Evolutionary conservation across 805 yeast species (phyloP).

Genomic region (Saccharomycopsis sp.): DNA sequence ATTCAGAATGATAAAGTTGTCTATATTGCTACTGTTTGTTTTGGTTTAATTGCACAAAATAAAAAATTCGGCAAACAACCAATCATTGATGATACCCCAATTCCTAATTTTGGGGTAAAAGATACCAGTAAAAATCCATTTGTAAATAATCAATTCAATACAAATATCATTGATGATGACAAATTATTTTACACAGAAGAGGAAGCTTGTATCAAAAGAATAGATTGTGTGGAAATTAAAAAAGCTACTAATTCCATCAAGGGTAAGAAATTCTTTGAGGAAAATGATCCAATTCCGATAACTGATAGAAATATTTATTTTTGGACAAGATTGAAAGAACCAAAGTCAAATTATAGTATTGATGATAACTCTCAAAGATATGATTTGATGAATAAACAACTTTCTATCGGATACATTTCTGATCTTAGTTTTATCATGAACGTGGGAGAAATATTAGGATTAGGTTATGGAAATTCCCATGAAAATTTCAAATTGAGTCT

Average conservation of each 20-base stretch:
- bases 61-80: conserved; percentile 8
- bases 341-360: background rate
- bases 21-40: background rate
- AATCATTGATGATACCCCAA: background rate
- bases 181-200: background rate
- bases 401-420: conserved; percentile 2
- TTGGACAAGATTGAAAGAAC: background rate
- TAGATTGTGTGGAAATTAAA: background rate
- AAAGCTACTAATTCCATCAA: background rate
- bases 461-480: conserved; percentile 1
- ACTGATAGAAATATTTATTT: background rate
- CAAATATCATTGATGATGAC: background rate
- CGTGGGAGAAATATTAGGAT: conserved; percentile 1
- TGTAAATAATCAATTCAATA: background rate
- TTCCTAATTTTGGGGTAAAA: background rate
- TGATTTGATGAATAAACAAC: conserved; percentile 8
- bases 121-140: conserved; percentile 1
- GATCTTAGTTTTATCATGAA: conserved; percentile 1
- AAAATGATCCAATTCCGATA: background rate
- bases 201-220: background rate
- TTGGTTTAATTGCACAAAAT: background rate
- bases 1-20: background rate
- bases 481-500: background rate
- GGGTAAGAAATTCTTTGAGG: background rate
- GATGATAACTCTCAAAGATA: background rate